Evolutionary conservation across 192 early-diverging fungal genomes (phyloP).

Genomic region (Coemansia sp.): DNA sequence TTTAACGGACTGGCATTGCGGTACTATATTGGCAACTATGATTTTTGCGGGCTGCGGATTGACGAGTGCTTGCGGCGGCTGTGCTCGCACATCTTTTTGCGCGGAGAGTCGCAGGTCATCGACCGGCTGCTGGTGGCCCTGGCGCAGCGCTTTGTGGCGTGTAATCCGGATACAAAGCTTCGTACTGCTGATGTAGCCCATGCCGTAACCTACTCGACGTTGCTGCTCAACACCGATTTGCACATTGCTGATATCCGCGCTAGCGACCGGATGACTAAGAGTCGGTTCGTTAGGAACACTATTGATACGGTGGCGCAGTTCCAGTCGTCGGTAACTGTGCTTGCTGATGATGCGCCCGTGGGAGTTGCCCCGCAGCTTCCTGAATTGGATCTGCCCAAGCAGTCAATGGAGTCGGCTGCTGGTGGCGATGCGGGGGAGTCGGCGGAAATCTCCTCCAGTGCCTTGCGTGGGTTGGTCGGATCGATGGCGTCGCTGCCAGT

Average conservation of each 20-base stretch:
- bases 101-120: constrained; percentile 91
- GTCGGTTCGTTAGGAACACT: constrained; percentile 73
- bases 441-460: constrained; percentile 6
- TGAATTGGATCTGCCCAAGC: constrained; percentile 50
- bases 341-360: neutral
- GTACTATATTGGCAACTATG: constrained; percentile 79
- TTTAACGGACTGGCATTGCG: constrained; percentile 61
- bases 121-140: constrained; percentile 87
- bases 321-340: constrained; percentile 20
- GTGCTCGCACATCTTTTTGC: constrained; percentile 77
- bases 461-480: constrained; percentile 47
- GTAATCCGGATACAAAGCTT: constrained; percentile 67
- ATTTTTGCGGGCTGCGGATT: constrained; percentile 68
- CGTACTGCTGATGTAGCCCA: constrained; percentile 75
- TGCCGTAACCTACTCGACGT: constrained; percentile 79
- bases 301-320: constrained; percentile 59
- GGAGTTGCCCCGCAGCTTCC: constrained; percentile 50
- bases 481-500: constrained; percentile 53
- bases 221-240: constrained; percentile 92
- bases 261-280: constrained; percentile 72
- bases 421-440: neutral
- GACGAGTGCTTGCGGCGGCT: constrained; percentile 81
- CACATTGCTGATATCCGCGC: constrained; percentile 76
- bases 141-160: constrained; percentile 79
- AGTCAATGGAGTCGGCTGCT: constrained; percentile 39